These are phyloP conservation scores for Cyanodermella asteris DNA, from an alignment of 2,329 filamentous ascomycete genomes.

Conservation along the genomic window DNA sequence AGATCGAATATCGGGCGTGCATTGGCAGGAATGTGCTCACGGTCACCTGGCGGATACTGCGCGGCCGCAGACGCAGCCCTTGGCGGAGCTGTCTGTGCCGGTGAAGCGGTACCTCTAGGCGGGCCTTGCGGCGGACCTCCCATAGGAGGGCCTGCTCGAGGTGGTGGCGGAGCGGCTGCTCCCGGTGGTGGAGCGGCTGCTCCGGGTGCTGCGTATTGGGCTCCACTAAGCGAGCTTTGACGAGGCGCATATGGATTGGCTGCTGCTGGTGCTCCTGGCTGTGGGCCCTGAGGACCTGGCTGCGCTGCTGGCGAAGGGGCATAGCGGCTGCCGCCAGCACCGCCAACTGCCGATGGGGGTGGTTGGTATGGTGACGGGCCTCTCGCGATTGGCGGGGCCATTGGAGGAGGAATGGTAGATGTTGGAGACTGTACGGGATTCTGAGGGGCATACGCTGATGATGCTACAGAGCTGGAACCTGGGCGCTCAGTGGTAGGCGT, in stretches of 20 bases:
- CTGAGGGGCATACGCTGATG: no score
- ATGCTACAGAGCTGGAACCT: no score
- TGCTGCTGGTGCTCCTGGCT: slow-evolving; percentile 13
- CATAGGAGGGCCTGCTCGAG: slow-evolving; percentile 13
- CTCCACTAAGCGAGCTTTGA: slow-evolving; percentile 19
- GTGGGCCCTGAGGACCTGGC: slow-evolving; percentile 21
- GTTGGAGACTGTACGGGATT: no score
- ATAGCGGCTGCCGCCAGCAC: slow-evolving; percentile 58
- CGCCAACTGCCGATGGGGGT: slow-evolving; percentile 45
- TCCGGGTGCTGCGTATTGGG: slow-evolving; percentile 9
- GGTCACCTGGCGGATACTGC: slow-evolving; percentile 60
- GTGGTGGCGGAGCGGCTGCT: slow-evolving; percentile 13
- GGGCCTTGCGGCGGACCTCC: slow-evolving; percentile 17
- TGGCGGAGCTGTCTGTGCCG: slow-evolving; percentile 23
- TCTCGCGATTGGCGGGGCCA: slow-evolving; percentile 42
- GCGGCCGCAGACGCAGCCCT: slow-evolving; percentile 28
- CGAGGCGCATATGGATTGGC: slow-evolving; percentile 17
- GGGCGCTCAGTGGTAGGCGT: no score
- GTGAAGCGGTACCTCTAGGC: slow-evolving; percentile 26
- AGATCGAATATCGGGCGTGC: slow-evolving; percentile 66
- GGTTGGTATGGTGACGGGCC: slow-evolving; percentile 73
- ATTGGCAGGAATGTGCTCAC: slow-evolving; percentile 61
- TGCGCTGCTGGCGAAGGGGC: slow-evolving; percentile 41
- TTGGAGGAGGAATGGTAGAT: slow-evolving; percentile 18
- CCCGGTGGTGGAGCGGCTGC: slow-evolving; percentile 19